Conservation (phyloP, 176 grass and related monocot species). For the Juncus inflexus region DNA sequence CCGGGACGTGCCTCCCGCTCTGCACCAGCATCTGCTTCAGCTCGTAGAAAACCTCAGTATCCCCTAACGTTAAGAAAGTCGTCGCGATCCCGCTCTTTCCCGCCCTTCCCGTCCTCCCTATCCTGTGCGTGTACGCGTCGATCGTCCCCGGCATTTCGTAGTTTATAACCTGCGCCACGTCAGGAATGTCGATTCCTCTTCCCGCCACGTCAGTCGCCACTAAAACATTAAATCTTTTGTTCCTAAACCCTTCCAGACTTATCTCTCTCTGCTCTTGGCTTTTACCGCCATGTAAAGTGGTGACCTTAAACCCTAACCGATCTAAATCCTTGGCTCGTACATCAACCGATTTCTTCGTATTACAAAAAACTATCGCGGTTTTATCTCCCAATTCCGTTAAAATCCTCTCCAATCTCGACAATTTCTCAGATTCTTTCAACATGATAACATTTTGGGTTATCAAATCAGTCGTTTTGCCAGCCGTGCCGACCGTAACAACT, state of each 20-base stretch:
- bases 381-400: conserved; percentile 85
- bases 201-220: conserved; percentile 95
- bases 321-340: conserved; percentile 81
- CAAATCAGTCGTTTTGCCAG: conserved; percentile 92
- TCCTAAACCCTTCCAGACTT: conserved; percentile 92
- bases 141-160: conserved; percentile 81
- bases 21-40: conserved; percentile 97
- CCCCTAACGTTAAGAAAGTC: conserved; percentile 76
- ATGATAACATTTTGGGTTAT: conserved; percentile 92
- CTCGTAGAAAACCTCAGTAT: conserved; percentile 87
- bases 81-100: conserved; percentile 88
- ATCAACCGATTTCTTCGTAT: conserved; percentile 92
- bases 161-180: conserved; percentile 91
- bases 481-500: conserved; percentile 91
- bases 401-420: conserved; percentile 69
- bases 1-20: conserved; percentile 86
- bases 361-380: conserved; percentile 93
- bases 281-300: conserved; percentile 86
- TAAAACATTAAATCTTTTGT: conserved; percentile 94
- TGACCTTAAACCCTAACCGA: conserved; percentile 77
- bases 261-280: conserved; percentile 97
- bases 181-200: conserved; percentile 98
- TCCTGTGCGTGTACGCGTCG: conserved; percentile 92
- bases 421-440: conserved; percentile 86
- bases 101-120: conserved; percentile 88